Conservation (phyloP, 2,329 filamentous ascomycete genomes). For the Coleophoma cylindrospora region DNA sequence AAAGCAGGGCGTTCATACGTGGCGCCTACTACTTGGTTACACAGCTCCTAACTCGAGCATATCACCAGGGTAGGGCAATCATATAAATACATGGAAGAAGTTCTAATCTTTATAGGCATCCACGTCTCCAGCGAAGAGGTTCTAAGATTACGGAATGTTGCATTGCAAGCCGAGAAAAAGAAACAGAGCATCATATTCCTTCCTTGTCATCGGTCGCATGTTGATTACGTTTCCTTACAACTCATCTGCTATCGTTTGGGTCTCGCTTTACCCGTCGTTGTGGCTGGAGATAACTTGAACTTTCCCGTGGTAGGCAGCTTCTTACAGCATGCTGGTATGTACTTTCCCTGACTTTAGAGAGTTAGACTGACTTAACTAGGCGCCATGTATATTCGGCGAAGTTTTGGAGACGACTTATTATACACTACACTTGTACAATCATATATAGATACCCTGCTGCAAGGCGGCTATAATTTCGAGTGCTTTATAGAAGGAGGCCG, state of each 20-base stretch:
- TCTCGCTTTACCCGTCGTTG: slow-evolving; percentile 82
- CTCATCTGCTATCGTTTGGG: slow-evolving; percentile 93
- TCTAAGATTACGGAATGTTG: slow-evolving; percentile 72
- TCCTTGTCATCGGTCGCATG: slow-evolving; percentile 89
- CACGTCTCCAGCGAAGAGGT: slow-evolving; percentile 96
- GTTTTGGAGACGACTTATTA: slow-evolving; percentile 86
- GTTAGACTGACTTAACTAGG: slow-evolving; percentile 32
- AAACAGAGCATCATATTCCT: slow-evolving; percentile 96
- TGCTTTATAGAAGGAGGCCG: slow-evolving; percentile 97
- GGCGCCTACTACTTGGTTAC: slow-evolving; percentile 86
- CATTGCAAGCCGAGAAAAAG: slow-evolving; percentile 74
- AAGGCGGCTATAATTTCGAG: slow-evolving; percentile 90
- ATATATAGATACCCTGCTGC: slow-evolving; percentile 88
- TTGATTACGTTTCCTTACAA: slow-evolving; percentile 93
- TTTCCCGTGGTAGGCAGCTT: slow-evolving; percentile 87
- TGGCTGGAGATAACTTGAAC: slow-evolving; percentile 94
- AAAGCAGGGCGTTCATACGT: slow-evolving; percentile 87
- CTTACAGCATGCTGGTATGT: slow-evolving; percentile 76
- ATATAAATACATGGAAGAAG: not conserved
- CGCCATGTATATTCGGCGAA: slow-evolving; percentile 92
- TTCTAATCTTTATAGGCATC: slow-evolving; percentile 46
- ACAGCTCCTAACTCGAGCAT: slow-evolving; percentile 85
- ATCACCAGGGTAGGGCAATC: slow-evolving; percentile 68
- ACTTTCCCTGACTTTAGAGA: not conserved
- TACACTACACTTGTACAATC: slow-evolving; percentile 92